phyloP scores from a whole-genome alignment of 768 basidiomycete species.

The Rhodocollybia butyracea region DNA sequence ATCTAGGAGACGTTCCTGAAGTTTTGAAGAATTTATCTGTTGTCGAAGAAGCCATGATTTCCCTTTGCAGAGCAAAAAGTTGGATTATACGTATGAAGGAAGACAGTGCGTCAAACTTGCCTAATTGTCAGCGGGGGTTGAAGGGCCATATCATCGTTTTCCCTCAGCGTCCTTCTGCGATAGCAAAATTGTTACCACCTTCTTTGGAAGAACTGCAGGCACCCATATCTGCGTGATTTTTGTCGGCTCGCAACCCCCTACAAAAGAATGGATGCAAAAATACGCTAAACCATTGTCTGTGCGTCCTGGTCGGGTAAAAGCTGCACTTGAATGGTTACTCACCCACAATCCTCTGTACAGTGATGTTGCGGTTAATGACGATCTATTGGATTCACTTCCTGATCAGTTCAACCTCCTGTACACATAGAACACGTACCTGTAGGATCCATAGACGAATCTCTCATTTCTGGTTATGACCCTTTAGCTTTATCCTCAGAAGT shows the following conservation, averaged over 20 bases:
- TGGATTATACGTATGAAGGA: slow-evolving; percentile 33
- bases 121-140: slow-evolving; percentile 26
- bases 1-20: slow-evolving; percentile 25
- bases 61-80: slow-evolving; percentile 30
- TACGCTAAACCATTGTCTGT: slow-evolving; percentile 34
- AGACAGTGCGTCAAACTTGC: slow-evolving; percentile 5
- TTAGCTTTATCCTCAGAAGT: neutral
- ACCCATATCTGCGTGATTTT: slow-evolving; percentile 38
- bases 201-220: slow-evolving; percentile 28
- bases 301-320: slow-evolving; percentile 24
- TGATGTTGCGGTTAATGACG: slow-evolving; percentile 23
- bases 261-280: slow-evolving; percentile 25
- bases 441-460: slow-evolving; percentile 7
- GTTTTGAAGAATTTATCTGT: slow-evolving; percentile 27
- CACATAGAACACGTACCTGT: slow-evolving; percentile 22
- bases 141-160: slow-evolving; percentile 39
- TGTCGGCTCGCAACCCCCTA: slow-evolving; percentile 26
- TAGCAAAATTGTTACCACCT: slow-evolving; percentile 31
- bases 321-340: slow-evolving; percentile 34
- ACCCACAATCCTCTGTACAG: slow-evolving; percentile 31
- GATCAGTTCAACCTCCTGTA: slow-evolving; percentile 22
- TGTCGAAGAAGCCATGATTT: slow-evolving; percentile 39
- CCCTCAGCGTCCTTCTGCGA: slow-evolving; percentile 28
- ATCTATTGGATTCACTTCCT: slow-evolving; percentile 14
- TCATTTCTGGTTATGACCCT: slow-evolving; percentile 17